A percentile compares a stretch with the other conserved stretches of the same genome.
phyloP scores from a whole-genome alignment of 441 rosid genomes.

The Aquilaria agallochum region DNA sequence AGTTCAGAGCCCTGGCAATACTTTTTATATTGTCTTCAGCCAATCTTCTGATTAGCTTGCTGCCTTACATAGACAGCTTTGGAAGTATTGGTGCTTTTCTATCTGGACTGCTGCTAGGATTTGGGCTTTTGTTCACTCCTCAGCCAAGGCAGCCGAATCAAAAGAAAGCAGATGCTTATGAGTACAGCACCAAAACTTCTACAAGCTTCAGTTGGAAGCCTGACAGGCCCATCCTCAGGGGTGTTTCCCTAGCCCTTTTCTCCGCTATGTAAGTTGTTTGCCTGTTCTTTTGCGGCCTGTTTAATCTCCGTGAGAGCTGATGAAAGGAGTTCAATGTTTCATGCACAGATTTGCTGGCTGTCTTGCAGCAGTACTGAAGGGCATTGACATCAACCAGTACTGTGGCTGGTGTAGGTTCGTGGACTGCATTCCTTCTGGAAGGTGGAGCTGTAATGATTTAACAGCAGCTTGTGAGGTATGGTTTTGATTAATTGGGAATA shows the following conservation, averaged over 20 bases:
- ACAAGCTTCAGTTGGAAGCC: conserved; percentile 48
- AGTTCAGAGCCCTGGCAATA: conserved; percentile 55
- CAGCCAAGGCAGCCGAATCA: conserved; percentile 37
- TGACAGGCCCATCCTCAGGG: conserved; percentile 68
- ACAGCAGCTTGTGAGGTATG: conserved; percentile 64
- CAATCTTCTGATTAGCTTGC: conserved; percentile 67
- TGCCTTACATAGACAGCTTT: conserved; percentile 68
- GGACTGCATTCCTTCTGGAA: conserved; percentile 59
- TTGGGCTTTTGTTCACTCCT: conserved; percentile 60
- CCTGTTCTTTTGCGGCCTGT: neutral
- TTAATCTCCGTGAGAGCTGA: conserved; percentile 3
- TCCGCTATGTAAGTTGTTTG: conserved; percentile 49
- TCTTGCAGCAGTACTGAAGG: conserved; percentile 38
- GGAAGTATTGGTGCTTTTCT: conserved; percentile 76
- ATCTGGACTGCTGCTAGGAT: conserved; percentile 75
- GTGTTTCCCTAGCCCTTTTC: conserved; percentile 47
- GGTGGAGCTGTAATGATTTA: conserved; percentile 75
- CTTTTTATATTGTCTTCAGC: conserved; percentile 37
- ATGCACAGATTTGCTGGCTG: conserved; percentile 45
- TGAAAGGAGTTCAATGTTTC: conserved; percentile 13
- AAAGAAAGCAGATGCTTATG: conserved; percentile 44
- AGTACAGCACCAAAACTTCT: conserved; percentile 37
- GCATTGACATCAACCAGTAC: conserved; percentile 45
- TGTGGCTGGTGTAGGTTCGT: conserved; percentile 71
- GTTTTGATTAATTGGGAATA: neutral